These are phyloP conservation scores for Scutellaria galericulata DNA, from an alignment of 257 asterid genomes.

Conservation along the genomic window DNA sequence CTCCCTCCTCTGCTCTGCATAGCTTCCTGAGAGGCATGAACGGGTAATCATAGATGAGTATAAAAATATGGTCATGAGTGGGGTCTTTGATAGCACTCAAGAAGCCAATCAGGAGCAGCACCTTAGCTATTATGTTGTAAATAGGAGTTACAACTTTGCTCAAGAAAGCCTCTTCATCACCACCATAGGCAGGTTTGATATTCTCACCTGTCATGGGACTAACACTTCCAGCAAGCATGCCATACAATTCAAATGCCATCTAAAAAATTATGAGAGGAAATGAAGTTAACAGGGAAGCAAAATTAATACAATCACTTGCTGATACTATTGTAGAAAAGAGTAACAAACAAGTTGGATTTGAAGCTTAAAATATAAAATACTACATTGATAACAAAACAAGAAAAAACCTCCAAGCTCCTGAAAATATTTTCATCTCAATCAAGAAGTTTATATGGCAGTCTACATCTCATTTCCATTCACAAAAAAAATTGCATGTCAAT, in stretches of 20 bases:
- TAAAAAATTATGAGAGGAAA: constrained; percentile 31
- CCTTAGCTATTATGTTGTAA: constrained; percentile 74
- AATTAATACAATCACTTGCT: not conserved
- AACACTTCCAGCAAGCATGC: constrained; percentile 93
- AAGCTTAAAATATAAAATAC: not conserved
- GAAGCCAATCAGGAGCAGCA: constrained; percentile 40
- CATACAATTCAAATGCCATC: constrained; percentile 97
- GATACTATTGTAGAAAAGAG: not conserved
- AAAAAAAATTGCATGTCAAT: not conserved
- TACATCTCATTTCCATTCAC: not conserved
- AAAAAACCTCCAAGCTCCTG: not conserved
- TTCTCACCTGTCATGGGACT: constrained; percentile 95
- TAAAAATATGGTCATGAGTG: constrained; percentile 23
- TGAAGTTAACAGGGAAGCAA: constrained; percentile 13
- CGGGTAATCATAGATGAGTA: constrained; percentile 16
- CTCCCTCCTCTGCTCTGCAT: constrained; percentile 57
- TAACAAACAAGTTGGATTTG: not conserved
- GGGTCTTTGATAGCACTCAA: constrained; percentile 17
- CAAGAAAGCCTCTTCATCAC: constrained; percentile 93
- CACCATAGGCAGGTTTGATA: constrained; percentile 93
- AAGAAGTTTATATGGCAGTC: constrained; percentile 3
- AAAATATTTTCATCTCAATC: constrained; percentile 7
- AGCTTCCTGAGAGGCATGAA: constrained; percentile 73
- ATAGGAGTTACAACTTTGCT: constrained; percentile 85
- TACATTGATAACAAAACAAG: not conserved